Evolutionary conservation across 2,329 filamentous ascomycete species (phyloP), one percentile per base, ranked within the genome.

Genomic region (Gliomastix tumulicola): DNA sequence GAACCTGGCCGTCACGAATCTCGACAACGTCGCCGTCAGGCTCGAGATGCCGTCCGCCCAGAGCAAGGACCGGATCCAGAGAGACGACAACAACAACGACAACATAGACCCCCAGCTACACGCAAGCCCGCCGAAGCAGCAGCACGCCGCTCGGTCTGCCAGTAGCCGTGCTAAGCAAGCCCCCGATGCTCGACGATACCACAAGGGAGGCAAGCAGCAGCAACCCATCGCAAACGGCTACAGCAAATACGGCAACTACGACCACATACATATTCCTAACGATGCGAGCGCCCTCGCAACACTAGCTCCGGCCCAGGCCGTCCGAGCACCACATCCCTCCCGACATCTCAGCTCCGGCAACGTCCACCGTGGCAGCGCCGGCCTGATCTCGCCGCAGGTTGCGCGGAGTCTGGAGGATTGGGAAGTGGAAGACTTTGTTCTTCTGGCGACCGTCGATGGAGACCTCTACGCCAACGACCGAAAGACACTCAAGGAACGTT

Each of bases 341-440:
- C 74, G 77, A 79, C 67, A 56, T 55, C 56, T 56, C 47, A 54
- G 57, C 59, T 59, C 69, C 57, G 68, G 71, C 59, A 76, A 74
- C 66, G 74, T 72, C n/a, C n/a, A n/a, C n/a, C n/a, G n/a, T 57
- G 63, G 62, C 46, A 59, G 73, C 60, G 71, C 74, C 60, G 80
- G 79, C 53, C 71, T 84, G 63, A 76, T 83, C 70, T 82, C 85
- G 84, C 84, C 82, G 82, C 83, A 86, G 60, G 74, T 75, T 84
- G 90, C 88, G 89, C 89, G 90, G 80, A 94, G 84, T 74, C 74
- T 97, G 77, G 84, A 89, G 78, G 90, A 96, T 70, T 97, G 90
- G 90, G 88, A 96, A 84, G 89, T 96, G 69, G 90, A 97, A 86
- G 89, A 97, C 74, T 94, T 96, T 78, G 86, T 97, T 69, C 87